Conservation (phyloP, 2,329 filamentous ascomycete genomes). For the Rachicladosporium sp. region DNA sequence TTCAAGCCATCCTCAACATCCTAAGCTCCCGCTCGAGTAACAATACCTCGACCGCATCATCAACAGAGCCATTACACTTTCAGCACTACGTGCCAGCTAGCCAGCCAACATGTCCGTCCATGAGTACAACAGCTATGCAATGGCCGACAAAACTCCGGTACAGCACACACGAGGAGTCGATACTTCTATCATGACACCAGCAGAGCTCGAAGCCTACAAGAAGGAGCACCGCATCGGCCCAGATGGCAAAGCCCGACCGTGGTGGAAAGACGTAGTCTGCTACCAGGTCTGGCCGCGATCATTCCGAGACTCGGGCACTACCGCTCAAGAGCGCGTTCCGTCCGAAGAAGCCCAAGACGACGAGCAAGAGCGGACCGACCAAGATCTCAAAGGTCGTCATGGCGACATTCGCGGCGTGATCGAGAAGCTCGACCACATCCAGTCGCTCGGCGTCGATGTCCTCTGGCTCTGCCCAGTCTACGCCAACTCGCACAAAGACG, state of each 20-base stretch:
- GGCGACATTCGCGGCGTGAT: slow-evolving; percentile 5
- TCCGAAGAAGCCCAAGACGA: slow-evolving; percentile 33
- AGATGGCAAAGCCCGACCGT: slow-evolving; percentile 10
- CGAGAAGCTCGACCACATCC: slow-evolving; percentile 3
- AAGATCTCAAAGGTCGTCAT: not conserved
- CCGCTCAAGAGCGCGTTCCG: not conserved
- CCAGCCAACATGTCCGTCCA: too few species aligned
- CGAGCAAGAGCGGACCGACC: not conserved
- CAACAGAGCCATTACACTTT: too few species aligned
- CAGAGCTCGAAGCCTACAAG: not conserved
- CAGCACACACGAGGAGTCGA: too few species aligned
- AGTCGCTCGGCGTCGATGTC: slow-evolving; percentile 36
- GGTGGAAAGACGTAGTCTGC: slow-evolving; percentile 33
- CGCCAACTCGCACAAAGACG: slow-evolving; percentile 49
- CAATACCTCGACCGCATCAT: too few species aligned
- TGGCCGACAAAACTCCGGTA: too few species aligned
- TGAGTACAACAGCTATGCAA: too few species aligned
- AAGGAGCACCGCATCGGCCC: not conserved
- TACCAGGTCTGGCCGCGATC: slow-evolving; percentile 34
- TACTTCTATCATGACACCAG: too few species aligned
- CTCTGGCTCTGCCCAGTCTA: slow-evolving; percentile 58
- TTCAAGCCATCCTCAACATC: too few species aligned
- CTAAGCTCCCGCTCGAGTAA: too few species aligned
- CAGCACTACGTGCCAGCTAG: too few species aligned
- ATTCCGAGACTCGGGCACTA: slow-evolving; percentile 37